Evolutionary conservation across 2,329 filamentous ascomycete species (phyloP).

Genomic region (Microcyclosporella mali): DNA sequence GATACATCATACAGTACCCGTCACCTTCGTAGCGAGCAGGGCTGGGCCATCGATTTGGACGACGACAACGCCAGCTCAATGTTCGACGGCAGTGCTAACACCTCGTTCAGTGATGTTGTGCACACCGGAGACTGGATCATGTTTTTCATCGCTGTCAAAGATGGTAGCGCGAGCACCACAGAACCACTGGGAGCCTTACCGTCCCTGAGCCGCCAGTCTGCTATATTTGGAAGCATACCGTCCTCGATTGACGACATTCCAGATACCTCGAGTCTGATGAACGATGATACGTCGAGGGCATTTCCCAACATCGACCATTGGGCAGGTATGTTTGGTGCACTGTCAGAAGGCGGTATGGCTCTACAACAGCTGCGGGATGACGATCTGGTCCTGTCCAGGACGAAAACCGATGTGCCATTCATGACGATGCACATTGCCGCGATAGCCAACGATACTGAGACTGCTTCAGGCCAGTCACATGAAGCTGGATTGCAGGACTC

Average conservation of each 20-base stretch:
- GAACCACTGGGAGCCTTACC: not conserved
- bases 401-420: constrained; percentile 47
- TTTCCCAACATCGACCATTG: not conserved
- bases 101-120: constrained; percentile 51
- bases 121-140: constrained; percentile 60
- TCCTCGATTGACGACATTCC: constrained; percentile 37
- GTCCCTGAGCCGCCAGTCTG: not conserved
- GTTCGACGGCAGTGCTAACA: constrained; percentile 29
- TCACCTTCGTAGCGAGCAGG: constrained; percentile 50
- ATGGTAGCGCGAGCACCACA: constrained; percentile 11
- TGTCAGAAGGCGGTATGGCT: constrained; percentile 57
- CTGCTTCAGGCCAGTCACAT: too few species aligned
- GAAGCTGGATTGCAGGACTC: too few species aligned
- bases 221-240: constrained; percentile 39
- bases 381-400: constrained; percentile 18
- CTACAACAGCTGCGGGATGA: constrained; percentile 26
- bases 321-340: constrained; percentile 52
- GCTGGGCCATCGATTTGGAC: constrained; percentile 45
- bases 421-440: not conserved
- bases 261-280: constrained; percentile 6
- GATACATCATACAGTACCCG: constrained; percentile 49
- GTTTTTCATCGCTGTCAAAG: constrained; percentile 7
- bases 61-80: constrained; percentile 30
- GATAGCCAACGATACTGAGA: not conserved
- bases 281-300: not conserved